Base-by-base conservation (phyloP, 495 filamentous ascomycete species). In the Entonaema liquescens region DNA sequence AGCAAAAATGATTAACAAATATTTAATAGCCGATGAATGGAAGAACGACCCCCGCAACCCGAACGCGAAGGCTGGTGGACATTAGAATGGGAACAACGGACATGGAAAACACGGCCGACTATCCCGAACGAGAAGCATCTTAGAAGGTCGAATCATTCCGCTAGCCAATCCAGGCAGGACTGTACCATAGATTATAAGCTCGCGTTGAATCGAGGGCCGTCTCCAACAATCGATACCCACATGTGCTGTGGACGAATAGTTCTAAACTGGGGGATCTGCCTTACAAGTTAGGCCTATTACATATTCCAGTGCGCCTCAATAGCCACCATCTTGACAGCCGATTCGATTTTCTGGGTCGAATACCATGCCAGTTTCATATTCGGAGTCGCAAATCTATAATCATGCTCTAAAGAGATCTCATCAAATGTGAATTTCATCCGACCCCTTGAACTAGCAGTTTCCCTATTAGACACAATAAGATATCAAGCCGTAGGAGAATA, bases 1-100 rank as follows among this genome's bases (percentile, higher is more conserved):
- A 38, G 42, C 25, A 35, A 21, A 73, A 42, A 40, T 56, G 67
- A 67, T 78, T 82, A 54, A 78, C 75, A 47, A 25, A 3, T 49
- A 55, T 33, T 38, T 23, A 42, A 72, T 76, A 98, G 95, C 88
- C 83, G 92, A 90, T 65, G 92, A 98, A 80, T 97, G 86, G 89
- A 94, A 92, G 89, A 95, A 95, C 86, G 95, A 98, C 84, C 94
- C 95, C 70, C 88, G 95, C 79, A 97, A 97, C 87, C 92, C 90
- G 74, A 84, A 87, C 77, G 81, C 83, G 40, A 91, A 90, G 86
- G 72, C 76, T 26, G 69, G 70, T 44, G 84, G 86, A 75, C 73
- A 80, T 50, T 76, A 77, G 53, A 78, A 81, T 75, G 81, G 79
- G 71, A 55, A 67, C 61, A 29, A 25, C 29, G 7, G 26, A 59